Conservation (phyloP, 495 filamentous ascomycete genomes). For the Neurospora sp. region DNA sequence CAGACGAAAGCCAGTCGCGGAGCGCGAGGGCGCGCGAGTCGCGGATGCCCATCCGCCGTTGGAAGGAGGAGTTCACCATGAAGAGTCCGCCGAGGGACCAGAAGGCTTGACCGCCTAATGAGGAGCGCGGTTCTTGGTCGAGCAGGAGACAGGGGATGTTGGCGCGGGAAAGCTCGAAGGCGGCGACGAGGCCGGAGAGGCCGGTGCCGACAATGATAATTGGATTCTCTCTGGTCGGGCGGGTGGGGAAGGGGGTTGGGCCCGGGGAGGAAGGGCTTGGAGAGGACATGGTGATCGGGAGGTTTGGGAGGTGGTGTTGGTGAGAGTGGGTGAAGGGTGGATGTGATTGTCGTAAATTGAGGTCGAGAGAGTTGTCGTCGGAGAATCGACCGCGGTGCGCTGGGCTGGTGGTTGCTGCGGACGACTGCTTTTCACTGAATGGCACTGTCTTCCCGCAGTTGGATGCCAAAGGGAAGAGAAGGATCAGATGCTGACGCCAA, state of each 20-base stretch:
- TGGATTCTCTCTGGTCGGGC: slow-evolving; percentile 10
- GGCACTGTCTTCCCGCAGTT: not conserved
- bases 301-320: not conserved
- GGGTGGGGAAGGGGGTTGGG: not conserved
- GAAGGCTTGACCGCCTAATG: slow-evolving; percentile 43
- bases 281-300: not conserved
- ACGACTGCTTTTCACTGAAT: not conserved
- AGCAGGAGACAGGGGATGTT: slow-evolving; percentile 31
- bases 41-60: slow-evolving; percentile 39
- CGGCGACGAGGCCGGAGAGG: slow-evolving; percentile 42
- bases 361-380: not conserved
- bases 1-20: slow-evolving; percentile 40
- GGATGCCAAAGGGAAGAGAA: not conserved
- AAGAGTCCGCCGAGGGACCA: slow-evolving; percentile 47
- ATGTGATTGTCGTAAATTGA: not conserved
- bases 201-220: slow-evolving; percentile 43
- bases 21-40: slow-evolving; percentile 38
- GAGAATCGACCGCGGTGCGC: not conserved
- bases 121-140: slow-evolving; percentile 39
- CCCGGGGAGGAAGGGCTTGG: not conserved
- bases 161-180: slow-evolving; percentile 36
- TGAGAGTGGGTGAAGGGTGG: not conserved
- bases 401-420: not conserved
- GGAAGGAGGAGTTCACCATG: slow-evolving; percentile 37
- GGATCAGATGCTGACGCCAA: not conserved